These are phyloP conservation scores for Globisporangium alternatum DNA, from an alignment of 352 stramenopile genomes.

Conservation along the genomic window DNA sequence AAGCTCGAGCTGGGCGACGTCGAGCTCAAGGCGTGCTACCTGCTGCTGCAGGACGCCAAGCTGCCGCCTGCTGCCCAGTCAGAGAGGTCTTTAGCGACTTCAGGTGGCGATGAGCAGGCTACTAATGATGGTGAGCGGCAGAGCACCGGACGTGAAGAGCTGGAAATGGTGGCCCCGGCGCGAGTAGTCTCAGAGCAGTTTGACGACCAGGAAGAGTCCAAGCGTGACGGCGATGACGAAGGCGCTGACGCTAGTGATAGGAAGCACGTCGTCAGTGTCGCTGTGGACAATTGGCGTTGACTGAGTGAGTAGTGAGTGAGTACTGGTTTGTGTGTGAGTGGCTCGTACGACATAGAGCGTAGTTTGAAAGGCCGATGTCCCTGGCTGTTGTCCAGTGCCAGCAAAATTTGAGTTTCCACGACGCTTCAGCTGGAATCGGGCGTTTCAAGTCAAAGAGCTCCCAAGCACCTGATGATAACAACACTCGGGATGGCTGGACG, in stretches of 20 bases:
- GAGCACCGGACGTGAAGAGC: background rate
- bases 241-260: background rate
- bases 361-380: no score
- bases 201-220: background rate
- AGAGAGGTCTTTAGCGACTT: background rate
- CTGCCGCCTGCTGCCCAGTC: background rate
- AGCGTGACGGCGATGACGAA: background rate
- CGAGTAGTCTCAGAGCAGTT: background rate
- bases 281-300: background rate
- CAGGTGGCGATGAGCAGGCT: background rate
- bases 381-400: background rate
- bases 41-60: slow-evolving; percentile 7
- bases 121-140: background rate
- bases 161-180: background rate
- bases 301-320: background rate
- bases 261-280: background rate
- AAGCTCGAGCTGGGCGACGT: slow-evolving; percentile 24
- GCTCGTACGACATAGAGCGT: background rate
- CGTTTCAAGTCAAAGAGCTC: no score
- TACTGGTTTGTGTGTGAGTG: background rate
- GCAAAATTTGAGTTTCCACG: background rate
- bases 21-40: slow-evolving; percentile 21
- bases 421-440: no score
- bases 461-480: no score
- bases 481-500: no score